Percentiles rank a stretch among this genome's conserved stretches.
Conservation (phyloP, 139 green algal genomes). For the Picochlorum costavermella region DNA sequence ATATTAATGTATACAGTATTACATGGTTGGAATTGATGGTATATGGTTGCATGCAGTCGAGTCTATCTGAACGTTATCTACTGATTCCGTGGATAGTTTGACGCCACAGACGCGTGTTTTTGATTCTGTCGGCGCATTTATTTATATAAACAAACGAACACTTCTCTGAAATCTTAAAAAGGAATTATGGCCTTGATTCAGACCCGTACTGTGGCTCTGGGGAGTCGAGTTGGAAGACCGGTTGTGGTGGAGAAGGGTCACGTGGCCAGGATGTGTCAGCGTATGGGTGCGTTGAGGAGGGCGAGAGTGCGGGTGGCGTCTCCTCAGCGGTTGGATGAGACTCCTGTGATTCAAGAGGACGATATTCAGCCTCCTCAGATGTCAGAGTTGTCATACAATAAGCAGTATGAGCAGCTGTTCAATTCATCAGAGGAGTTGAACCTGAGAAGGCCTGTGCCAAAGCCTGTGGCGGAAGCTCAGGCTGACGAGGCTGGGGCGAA, state of each 20-base stretch:
- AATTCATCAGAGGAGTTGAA: constrained; percentile 36
- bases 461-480: constrained; percentile 65
- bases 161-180: too few relatives aligned
- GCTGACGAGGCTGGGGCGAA: constrained; percentile 3
- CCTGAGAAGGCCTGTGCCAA: constrained; percentile 53
- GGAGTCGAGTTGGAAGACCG: too few relatives aligned
- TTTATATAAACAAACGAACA: too few relatives aligned
- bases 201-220: too few relatives aligned
- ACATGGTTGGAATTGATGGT: too few relatives aligned
- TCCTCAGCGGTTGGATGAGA: constrained; percentile 1
- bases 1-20: too few relatives aligned
- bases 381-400: constrained; percentile 52
- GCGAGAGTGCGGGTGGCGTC: neutral
- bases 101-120: too few relatives aligned
- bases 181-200: too few relatives aligned
- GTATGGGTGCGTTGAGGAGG: constrained; percentile 3
- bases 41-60: too few relatives aligned
- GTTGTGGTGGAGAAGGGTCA: neutral
- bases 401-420: constrained; percentile 75
- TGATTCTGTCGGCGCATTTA: too few relatives aligned
- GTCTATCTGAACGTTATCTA: too few relatives aligned
- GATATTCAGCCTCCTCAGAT: neutral
- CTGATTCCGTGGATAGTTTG: too few relatives aligned
- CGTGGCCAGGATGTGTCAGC: neutral
- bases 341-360: neutral